phyloP scores from a whole-genome alignment of 345 rosid species.

The Camelina sativa region DNA sequence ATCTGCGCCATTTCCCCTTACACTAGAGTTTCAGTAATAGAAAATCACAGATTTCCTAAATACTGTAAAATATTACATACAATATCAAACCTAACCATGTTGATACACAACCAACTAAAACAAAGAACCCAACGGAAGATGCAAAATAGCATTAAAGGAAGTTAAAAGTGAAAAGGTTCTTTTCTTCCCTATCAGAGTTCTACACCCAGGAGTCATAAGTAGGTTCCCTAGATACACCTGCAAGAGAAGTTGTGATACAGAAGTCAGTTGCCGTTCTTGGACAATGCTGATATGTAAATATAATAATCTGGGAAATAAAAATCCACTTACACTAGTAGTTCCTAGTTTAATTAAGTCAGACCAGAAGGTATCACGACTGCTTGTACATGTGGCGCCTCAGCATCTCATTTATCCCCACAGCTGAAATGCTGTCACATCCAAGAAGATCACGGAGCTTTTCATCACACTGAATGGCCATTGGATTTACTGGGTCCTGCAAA shows the following conservation, averaged over 20 bases:
- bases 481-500: constrained; percentile 69
- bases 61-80: constrained; percentile 35
- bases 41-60: too few species aligned
- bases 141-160: constrained; percentile 32
- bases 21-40: constrained; percentile 48
- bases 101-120: constrained; percentile 50
- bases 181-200: constrained; percentile 50
- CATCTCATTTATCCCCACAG: constrained; percentile 74
- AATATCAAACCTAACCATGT: constrained; percentile 48
- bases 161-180: constrained; percentile 41
- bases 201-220: constrained; percentile 39
- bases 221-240: constrained; percentile 56
- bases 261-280: constrained; percentile 1
- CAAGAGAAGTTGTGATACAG: constrained; percentile 21
- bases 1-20: constrained; percentile 49
- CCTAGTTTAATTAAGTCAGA: constrained; percentile 47
- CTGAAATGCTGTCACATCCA: constrained; percentile 88
- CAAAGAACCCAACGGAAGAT: constrained; percentile 37
- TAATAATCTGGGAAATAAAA: neutral
- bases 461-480: constrained; percentile 83
- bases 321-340: constrained; percentile 43
- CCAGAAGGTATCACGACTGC: constrained; percentile 54
- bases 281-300: neutral
- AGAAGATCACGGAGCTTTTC: constrained; percentile 78
- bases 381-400: constrained; percentile 71